Base-by-base conservation (phyloP, 352 stramenopile species). In the Aphanomyces stellatus region DNA sequence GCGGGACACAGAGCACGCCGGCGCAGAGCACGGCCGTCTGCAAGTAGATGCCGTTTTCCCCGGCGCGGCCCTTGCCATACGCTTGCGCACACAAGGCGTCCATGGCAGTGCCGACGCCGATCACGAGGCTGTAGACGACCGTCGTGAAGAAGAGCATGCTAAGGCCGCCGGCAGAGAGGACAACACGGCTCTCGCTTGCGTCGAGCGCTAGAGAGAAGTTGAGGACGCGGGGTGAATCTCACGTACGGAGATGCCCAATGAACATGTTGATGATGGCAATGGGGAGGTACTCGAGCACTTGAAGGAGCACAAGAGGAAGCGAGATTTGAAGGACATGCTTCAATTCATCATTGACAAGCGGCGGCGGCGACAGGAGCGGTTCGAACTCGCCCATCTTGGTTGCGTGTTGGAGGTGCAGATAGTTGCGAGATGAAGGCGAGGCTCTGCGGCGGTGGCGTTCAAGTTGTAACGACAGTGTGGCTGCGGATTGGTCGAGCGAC, bases 61-160 rank as follows among this genome's bases (percentile, higher is more conserved):
- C 75, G 25, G 88, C 75, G 71, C 91, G 87, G 53, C 85, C 85
- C 22, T 87, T 86, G 37, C 88, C 86, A 57, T 88, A 88, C 22
- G 88, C 85, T 51, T 94, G 81, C 8, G 83, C 77, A 34, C 85
- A 95, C 6, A 96, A 76, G 37, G 88, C 95, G 69, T 96, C 87
- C 84, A 96, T 94, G 30, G 88, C 88, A 22, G 84, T 88, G 49
- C 85, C 79, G 53, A 96, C 84, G 25, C 83, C 85, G 19, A 92
- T 78, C 56, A 67, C 42, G 7, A 67, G 19, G 49, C 60, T 51
- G 24, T 60, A 67, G 4, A 41, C 60, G 24, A 37, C 37, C 0
- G 48, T 51, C 17, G 60, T 67, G 24, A 57, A 67, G 31, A 42
- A 67, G 30, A 67, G 49, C 10, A 25, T 43, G 46, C 60, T 59